Percentiles rank a stretch among this genome's conserved stretches.
Conservation (phyloP, 495 filamentous ascomycete species). For the Platismatia glauca region DNA sequence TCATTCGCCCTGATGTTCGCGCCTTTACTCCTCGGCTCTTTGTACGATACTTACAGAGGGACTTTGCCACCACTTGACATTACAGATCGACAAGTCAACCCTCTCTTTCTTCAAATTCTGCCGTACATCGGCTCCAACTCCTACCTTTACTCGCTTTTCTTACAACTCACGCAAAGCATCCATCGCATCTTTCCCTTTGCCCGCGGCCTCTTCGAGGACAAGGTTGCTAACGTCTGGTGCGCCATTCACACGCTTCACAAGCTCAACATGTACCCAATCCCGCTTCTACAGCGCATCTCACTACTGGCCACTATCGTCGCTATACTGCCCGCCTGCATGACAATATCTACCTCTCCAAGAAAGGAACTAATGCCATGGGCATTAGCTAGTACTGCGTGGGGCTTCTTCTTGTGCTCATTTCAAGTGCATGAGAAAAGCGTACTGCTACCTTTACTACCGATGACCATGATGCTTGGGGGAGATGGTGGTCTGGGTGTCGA, state of each 20-base stretch:
- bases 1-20: constrained; percentile 68
- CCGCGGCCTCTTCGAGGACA: constrained; percentile 92
- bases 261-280: constrained; percentile 47
- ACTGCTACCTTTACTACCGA: constrained; percentile 79
- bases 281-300: constrained; percentile 64
- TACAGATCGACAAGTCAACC: constrained; percentile 22
- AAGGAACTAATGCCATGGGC: constrained; percentile 70
- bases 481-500: constrained; percentile 65
- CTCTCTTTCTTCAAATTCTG: constrained; percentile 50
- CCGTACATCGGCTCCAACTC: constrained; percentile 52
- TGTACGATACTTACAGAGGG: constrained; percentile 49
- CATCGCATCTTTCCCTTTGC: constrained; percentile 93
- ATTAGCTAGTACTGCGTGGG: constrained; percentile 78
- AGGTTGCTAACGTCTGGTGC: constrained; percentile 98
- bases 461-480: constrained; percentile 75
- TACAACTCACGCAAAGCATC: constrained; percentile 71
- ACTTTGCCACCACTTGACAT: constrained; percentile 44
- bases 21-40: constrained; percentile 58
- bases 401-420: constrained; percentile 93
- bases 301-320: constrained; percentile 64
- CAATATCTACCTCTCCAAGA: constrained; percentile 70
- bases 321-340: constrained; percentile 66
- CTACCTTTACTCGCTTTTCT: constrained; percentile 58
- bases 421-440: constrained; percentile 98
- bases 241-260: constrained; percentile 82